Percentiles rank a stretch among this genome's conserved stretches.
These are phyloP conservation scores for Hypoxylon subgilvum DNA, from an alignment of 495 filamentous ascomycete genomes.

Conservation along the genomic window DNA sequence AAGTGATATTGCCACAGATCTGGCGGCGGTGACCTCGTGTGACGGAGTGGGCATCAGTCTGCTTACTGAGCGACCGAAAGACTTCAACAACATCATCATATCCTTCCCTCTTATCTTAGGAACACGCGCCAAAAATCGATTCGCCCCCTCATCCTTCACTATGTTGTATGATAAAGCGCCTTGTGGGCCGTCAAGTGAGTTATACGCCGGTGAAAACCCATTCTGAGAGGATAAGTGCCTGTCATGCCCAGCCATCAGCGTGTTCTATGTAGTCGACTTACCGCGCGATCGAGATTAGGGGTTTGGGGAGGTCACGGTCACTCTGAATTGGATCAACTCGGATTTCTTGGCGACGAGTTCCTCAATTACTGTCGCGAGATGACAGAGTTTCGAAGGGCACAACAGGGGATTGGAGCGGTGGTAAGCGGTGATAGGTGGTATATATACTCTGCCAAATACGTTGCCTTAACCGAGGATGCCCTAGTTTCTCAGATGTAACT, in stretches of 20 bases:
- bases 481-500: too few species aligned
- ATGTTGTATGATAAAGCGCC: not conserved
- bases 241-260: not conserved
- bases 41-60: not conserved
- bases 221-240: not conserved
- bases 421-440: too few species aligned
- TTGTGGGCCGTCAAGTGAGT: not conserved
- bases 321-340: too few species aligned
- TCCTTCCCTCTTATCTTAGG: slow-evolving; percentile 4
- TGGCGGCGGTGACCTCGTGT: slow-evolving; percentile 13
- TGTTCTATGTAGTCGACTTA: not conserved
- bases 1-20: not conserved
- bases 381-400: too few species aligned
- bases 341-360: too few species aligned
- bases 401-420: too few species aligned
- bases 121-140: not conserved
- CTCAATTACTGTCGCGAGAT: too few species aligned
- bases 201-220: slow-evolving; percentile 32
- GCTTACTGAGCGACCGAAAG: slow-evolving; percentile 22
- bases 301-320: too few species aligned
- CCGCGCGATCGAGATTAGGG: not conserved
- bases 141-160: not conserved
- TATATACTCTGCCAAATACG: too few species aligned
- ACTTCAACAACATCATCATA: not conserved
- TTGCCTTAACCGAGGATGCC: too few species aligned